These are phyloP conservation scores for Pichia exigua DNA, from an alignment of 805 yeast genomes.

Conservation along the genomic window DNA sequence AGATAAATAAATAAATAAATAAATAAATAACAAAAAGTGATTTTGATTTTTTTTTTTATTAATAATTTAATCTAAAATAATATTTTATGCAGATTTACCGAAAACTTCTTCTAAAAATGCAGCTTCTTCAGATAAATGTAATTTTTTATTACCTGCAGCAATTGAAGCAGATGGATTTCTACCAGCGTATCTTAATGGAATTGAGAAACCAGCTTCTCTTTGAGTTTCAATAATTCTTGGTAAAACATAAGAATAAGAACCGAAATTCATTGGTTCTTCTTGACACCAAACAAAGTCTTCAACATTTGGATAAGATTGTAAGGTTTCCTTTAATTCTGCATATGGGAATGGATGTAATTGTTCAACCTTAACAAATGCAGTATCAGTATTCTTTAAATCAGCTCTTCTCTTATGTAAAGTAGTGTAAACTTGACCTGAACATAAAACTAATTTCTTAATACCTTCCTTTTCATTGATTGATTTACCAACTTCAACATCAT, in stretches of 20 bases:
- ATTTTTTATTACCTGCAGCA: slow-evolving; percentile 92
- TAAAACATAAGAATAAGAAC: slow-evolving; percentile 68
- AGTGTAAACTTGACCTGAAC: slow-evolving; percentile 93
- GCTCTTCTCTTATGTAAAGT: slow-evolving; percentile 87
- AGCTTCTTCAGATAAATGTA: slow-evolving; percentile 84
- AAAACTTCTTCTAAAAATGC: slow-evolving; percentile 78
- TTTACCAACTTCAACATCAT: slow-evolving; percentile 81
- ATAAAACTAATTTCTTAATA: slow-evolving; percentile 77
- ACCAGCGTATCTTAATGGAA: slow-evolving; percentile 77
- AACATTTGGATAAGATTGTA: slow-evolving; percentile 70
- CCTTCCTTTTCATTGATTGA: slow-evolving; percentile 69
- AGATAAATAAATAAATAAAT: neutral
- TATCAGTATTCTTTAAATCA: slow-evolving; percentile 62
- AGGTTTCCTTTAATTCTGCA: slow-evolving; percentile 81
- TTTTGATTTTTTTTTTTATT: neutral
- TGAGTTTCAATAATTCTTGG: slow-evolving; percentile 80
- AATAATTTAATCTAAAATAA: neutral
- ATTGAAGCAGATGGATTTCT: slow-evolving; percentile 98
- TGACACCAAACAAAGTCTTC: slow-evolving; percentile 95
- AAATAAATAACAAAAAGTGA: slow-evolving; percentile 1
- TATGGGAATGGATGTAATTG: slow-evolving; percentile 99
- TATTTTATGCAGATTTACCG: slow-evolving; percentile 11
- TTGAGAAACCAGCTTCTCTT: slow-evolving; percentile 60
- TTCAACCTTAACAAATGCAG: slow-evolving; percentile 86
- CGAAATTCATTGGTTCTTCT: slow-evolving; percentile 98